These are phyloP conservation scores for Gossypioides kirkii DNA, from an alignment of 345 rosid species.

Conservation along the genomic window DNA sequence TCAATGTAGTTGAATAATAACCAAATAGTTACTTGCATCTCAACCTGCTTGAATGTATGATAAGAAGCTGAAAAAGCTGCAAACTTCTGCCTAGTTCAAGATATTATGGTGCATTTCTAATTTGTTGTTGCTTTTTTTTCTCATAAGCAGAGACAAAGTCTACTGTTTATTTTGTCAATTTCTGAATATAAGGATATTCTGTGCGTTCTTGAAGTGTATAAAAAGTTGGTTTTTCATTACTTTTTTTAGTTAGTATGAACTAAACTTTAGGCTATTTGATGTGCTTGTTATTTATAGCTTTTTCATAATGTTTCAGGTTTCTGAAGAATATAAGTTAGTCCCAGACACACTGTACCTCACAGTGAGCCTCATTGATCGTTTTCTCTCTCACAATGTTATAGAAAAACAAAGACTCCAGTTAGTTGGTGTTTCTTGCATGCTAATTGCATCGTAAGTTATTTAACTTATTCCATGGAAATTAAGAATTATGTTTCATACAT, in stretches of 20 bases:
- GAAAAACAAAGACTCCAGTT: constrained; percentile 87
- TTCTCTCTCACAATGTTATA: constrained; percentile 64
- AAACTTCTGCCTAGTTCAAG: not conserved
- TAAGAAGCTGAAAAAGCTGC: not conserved
- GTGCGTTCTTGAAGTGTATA: not conserved
- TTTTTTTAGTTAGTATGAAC: not conserved
- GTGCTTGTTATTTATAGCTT: constrained; percentile 3
- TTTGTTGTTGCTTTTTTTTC: not conserved
- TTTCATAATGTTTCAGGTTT: constrained; percentile 51
- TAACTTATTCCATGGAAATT: not conserved
- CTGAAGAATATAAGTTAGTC: constrained; percentile 81
- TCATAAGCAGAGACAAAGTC: not conserved
- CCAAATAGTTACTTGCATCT: constrained; percentile 4
- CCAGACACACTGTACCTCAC: constrained; percentile 93
- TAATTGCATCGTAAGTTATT: constrained; percentile 88
- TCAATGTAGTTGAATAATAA: constrained; percentile 19
- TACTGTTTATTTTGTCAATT: not conserved
- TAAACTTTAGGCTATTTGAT: not conserved
- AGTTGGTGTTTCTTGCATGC: constrained; percentile 93
- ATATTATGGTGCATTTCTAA: not conserved
- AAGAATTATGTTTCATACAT: not conserved
- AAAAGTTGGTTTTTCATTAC: not conserved
- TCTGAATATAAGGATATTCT: constrained; percentile 5
- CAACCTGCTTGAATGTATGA: not conserved
- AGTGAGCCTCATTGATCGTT: constrained; percentile 82